Evolutionary conservation across 768 basidiomycete species (phyloP), one percentile per base, ranked within the genome.

Genomic region (Lepiota brunneoincarnata): DNA sequence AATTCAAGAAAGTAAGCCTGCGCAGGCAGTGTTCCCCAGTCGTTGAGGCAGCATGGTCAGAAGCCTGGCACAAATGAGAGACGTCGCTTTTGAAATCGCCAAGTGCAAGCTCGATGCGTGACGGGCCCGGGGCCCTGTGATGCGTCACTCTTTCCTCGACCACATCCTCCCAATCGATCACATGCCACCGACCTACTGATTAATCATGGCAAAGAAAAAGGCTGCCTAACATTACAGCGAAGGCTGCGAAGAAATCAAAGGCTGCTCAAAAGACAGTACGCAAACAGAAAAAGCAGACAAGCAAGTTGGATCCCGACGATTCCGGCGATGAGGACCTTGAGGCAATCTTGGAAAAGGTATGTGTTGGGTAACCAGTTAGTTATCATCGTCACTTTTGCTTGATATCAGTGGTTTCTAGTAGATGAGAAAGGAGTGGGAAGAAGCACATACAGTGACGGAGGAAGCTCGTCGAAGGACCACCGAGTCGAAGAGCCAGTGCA

Each of bases 341-440:
- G 63, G 80, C 76, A 2, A 92, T 95, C 55, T 77, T 95, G 28
- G 92, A 91, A 62, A 81, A 83, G 78, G 91, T 91, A 58, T 61
- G 55, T 61, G 17, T 12, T 48, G 41, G 48, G 12, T 55, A 21
- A 38, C 44, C 45, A 6, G 21, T 23, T 35, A 48, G 47, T 14
- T 14, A 49, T 37, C 47, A 47, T 61, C 46, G 56, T 59, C 34
- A 34, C 50, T n/a, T n/a, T n/a, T n/a, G n/a, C n/a, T n/a, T 48
- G 7, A 53, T 28, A 46, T 51, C 11, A 26, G n/a, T 4, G 39
- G 34, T 56, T 42, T 62, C 60, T 59, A 80, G 77, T 84, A 89
- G 86, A 84, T 89, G 69, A 79, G 83, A 63, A 77, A 80, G 66
- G 89, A 93, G 67, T 93, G 90, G 90, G 91, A 93, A 63, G 80